Base-by-base conservation (phyloP, 768 basidiomycete species). In the Tricholoma terreum region DNA sequence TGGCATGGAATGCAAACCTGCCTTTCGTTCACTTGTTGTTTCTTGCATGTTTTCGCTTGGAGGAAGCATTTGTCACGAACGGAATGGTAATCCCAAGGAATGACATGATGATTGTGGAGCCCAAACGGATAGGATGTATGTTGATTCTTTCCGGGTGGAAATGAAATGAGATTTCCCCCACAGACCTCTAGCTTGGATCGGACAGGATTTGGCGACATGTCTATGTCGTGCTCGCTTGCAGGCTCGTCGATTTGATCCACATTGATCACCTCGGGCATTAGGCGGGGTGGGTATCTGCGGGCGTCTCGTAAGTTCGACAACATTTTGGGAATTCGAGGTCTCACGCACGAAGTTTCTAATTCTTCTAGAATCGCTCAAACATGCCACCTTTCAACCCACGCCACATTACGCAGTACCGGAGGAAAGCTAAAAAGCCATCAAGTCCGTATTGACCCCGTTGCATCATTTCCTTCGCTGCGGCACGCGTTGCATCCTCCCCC, bases 61-160 rank as follows among this genome's bases (percentile, higher is more conserved):
- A 58, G 31, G 14, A n/a, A 33, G 42, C 48, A 45, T n/a, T 35
- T 34, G 17, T 22, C 35, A 10, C 9, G 19, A 22, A 43, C 21
- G 42, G 42, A 43, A 43, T 19, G 42, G 42, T 61, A 63, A 34
- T 59, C 33, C 67, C 67, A 67, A 2, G 63, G 60, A 24, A 58
- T 24, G 9, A n/a, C 24, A 3, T 43, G 27, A 8, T 42, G 6
- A 15, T 59, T 42, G 48, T 68, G 67, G 8, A 68, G 58, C n/a
- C 50, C 59, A 27, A 65, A 68, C 1, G 67, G 65, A 58, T 68
- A 68, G 19, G 56, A 36, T n/a, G 50, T 46, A 43, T 65, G 59
- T 35, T 35, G 34, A 14, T 35, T 10, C 9, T 14, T 35, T 14
- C 34, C 34, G 8, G 34, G 34, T 35, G 34, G 9, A 42, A 42